Conservation (phyloP, 176 grass and related monocot genomes). For the Bothriochloa decipiens region DNA sequence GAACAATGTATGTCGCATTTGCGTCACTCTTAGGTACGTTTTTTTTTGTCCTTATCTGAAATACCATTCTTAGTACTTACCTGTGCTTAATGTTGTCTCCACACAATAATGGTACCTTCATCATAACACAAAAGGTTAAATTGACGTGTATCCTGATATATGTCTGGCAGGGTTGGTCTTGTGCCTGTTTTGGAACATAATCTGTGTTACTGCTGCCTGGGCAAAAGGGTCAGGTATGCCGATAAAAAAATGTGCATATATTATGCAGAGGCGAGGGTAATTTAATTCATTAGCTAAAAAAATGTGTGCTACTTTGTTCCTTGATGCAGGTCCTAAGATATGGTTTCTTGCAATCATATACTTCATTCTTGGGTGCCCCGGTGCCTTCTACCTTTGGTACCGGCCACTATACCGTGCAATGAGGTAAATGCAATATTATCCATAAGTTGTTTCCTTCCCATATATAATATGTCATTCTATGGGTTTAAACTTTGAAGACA, state of each 20-base stretch:
- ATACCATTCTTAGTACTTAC: background rate
- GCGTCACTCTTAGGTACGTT: constrained; percentile 65
- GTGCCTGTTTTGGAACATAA: constrained; percentile 74
- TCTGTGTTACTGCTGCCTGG: constrained; percentile 67
- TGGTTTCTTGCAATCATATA: constrained; percentile 82
- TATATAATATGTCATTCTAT: background rate
- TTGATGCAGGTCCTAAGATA: constrained; percentile 69
- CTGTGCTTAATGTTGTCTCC: background rate
- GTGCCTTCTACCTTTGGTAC: constrained; percentile 73
- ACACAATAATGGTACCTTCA: background rate
- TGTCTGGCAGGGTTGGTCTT: constrained; percentile 49
- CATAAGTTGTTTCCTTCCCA: background rate
- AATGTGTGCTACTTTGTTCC: background rate
- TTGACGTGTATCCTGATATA: background rate
- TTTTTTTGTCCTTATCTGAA: background rate
- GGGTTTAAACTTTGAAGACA: background rate
- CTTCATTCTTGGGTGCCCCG: constrained; percentile 72
- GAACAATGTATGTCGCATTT: constrained; percentile 63
- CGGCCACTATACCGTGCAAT: constrained; percentile 74
- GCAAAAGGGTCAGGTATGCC: constrained; percentile 64
- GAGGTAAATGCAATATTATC: constrained; percentile 44
- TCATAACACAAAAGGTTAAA: background rate
- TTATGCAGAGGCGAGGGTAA: background rate
- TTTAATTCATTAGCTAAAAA: background rate
- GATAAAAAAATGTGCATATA: background rate